Conservation (phyloP, 805 yeast species). For the Saccharomycopsis microspora region DNA sequence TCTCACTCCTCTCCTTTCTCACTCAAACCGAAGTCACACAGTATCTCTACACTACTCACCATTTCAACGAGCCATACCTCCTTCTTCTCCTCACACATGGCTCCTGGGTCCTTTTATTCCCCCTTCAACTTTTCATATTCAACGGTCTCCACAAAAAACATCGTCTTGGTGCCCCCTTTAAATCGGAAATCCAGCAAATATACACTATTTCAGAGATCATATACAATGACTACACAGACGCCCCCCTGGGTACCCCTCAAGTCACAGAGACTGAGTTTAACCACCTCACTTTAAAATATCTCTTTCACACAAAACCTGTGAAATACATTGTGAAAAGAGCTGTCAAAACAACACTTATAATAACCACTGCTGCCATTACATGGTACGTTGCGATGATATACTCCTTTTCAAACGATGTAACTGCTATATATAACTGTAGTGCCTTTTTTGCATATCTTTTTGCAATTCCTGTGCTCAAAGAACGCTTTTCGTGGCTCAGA, state of each 20-base stretch:
- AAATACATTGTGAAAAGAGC: constrained; percentile 33
- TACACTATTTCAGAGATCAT: constrained; percentile 2
- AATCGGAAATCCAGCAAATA: not conserved
- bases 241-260: not conserved
- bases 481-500: constrained; percentile 52
- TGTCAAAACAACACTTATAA: constrained; percentile 37
- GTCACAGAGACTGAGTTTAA: not conserved
- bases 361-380: constrained; percentile 67
- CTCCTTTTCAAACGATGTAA: constrained; percentile 75
- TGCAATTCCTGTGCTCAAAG: constrained; percentile 65
- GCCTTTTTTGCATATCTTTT: constrained; percentile 83
- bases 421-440: constrained; percentile 84
- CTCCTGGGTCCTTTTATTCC: constrained; percentile 29
- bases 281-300: not conserved
- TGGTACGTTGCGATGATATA: constrained; percentile 81
- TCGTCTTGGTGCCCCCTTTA: not conserved
- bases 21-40: constrained; percentile 74
- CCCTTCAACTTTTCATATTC: constrained; percentile 1
- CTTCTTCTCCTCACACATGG: constrained; percentile 65
- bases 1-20: constrained; percentile 53
- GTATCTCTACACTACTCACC: constrained; percentile 36
- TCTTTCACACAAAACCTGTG: not conserved
- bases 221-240: not conserved
- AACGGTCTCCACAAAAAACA: too few species aligned
- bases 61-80: constrained; percentile 60